Percentiles rank a stretch among this genome's conserved stretches.
Evolutionary conservation across 768 basidiomycete species (phyloP).

Genomic region (Lactarius sp.): DNA sequence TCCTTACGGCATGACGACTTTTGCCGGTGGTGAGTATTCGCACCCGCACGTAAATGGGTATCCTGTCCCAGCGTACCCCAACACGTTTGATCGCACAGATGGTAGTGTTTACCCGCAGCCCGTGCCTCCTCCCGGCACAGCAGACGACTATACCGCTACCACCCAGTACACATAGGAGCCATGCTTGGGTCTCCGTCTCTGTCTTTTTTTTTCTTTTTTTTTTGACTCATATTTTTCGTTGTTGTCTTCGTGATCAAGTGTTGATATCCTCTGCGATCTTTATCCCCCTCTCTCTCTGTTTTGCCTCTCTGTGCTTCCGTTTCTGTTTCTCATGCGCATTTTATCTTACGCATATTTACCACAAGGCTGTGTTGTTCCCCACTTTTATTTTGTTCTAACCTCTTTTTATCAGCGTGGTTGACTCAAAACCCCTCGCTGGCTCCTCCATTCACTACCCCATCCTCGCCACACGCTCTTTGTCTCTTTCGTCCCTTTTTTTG

Average conservation of each 20-base stretch:
- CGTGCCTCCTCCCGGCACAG: conserved; percentile 5
- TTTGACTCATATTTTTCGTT: not conserved
- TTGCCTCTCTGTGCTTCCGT: not conserved
- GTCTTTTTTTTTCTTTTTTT: not conserved
- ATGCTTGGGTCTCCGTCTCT: not conserved
- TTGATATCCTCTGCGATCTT: conserved; percentile 20
- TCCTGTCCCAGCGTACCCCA: conserved; percentile 2
- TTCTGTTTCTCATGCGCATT: conserved; percentile 13
- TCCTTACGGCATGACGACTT: not conserved
- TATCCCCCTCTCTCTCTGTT: not conserved
- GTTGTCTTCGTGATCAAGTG: conserved; percentile 11
- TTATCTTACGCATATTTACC: conserved; percentile 27
- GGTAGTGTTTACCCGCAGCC: conserved; percentile 9
- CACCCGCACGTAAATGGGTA: conserved; percentile 17
- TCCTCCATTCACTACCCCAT: not conserved
- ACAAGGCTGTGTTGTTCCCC: conserved; percentile 11
- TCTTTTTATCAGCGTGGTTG: not conserved
- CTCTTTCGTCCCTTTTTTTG: not conserved
- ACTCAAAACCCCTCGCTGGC: not conserved
- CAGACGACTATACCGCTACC: conserved; percentile 13
- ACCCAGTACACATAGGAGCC: conserved; percentile 13
- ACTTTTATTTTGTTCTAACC: not conserved
- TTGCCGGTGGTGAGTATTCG: conserved; percentile 10
- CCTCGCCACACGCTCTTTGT: conserved; percentile 2
- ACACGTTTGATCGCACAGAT: conserved; percentile 11